phyloP scores from a whole-genome alignment of 805 yeast species.

The Saccharomycopsis babjevae region DNA sequence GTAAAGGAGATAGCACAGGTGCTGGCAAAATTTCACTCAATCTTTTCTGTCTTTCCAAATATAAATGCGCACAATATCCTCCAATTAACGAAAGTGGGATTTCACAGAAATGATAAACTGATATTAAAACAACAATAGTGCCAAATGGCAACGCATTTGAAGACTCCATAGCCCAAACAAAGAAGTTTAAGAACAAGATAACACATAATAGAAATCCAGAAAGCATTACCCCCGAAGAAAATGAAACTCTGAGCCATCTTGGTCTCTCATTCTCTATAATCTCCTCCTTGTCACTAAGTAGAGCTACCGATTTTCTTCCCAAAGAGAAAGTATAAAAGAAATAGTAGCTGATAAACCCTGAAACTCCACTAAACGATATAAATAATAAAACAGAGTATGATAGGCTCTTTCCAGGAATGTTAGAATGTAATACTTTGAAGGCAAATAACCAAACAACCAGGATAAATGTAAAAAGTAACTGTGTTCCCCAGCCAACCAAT shows the following conservation, averaged over 20 bases:
- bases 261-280: not conserved
- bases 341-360: constrained; percentile 64
- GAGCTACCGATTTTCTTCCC: not conserved
- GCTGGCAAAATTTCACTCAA: constrained; percentile 18
- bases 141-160: constrained; percentile 73
- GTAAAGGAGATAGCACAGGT: constrained; percentile 26
- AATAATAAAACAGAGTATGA: constrained; percentile 51
- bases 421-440: constrained; percentile 49
- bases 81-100: constrained; percentile 70
- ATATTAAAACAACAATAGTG: constrained; percentile 50
- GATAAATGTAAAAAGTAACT: constrained; percentile 52
- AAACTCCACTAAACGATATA: constrained; percentile 59
- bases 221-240: constrained; percentile 38
- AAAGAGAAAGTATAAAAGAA: constrained; percentile 44
- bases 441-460: constrained; percentile 53
- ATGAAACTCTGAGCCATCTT: constrained; percentile 23
- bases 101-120: constrained; percentile 53
- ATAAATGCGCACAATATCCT: constrained; percentile 41
- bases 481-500: constrained; percentile 65
- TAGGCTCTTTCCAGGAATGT: constrained; percentile 57
- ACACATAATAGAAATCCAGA: constrained; percentile 40
- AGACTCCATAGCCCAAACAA: constrained; percentile 69
- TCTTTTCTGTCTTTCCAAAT: not conserved
- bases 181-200: constrained; percentile 47
- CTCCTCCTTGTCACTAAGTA: not conserved